A percentile compares a stretch with the other conserved stretches of the same genome.
These are phyloP conservation scores for Gliomastix tumulicola DNA, from an alignment of 2,329 filamentous ascomycete genomes.

Conservation along the genomic window DNA sequence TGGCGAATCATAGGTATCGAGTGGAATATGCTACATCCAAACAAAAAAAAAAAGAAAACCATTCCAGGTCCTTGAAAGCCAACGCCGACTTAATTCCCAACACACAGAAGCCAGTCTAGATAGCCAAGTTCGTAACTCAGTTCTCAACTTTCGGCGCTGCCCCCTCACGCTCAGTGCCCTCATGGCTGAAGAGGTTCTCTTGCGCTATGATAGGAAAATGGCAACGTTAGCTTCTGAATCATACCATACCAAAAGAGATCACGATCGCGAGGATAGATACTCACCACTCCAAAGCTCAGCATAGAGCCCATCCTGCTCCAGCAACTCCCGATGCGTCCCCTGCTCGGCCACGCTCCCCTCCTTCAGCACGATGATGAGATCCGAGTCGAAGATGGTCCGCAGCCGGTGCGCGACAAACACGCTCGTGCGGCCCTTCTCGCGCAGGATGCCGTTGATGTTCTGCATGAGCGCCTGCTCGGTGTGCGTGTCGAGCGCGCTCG, in stretches of 20 bases:
- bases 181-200: slow-evolving; percentile 48
- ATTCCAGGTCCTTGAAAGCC: no score
- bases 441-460: slow-evolving; percentile 89
- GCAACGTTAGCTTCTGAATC: slow-evolving; percentile 6
- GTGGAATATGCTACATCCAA: no score
- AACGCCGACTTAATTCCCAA: no score
- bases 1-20: no score
- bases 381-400: slow-evolving; percentile 87
- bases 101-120: no score
- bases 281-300: slow-evolving; percentile 84
- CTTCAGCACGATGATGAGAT: slow-evolving; percentile 85
- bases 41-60: no score
- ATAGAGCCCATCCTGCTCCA: slow-evolving; percentile 75
- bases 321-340: slow-evolving; percentile 79
- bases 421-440: slow-evolving; percentile 81
- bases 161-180: slow-evolving; percentile 33
- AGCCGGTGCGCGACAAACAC: slow-evolving; percentile 92
- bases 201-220: slow-evolving; percentile 39
- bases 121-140: no score
- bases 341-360: slow-evolving; percentile 80
- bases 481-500: slow-evolving; percentile 84
- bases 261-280: slow-evolving; percentile 24
- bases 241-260: no score
- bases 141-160: slow-evolving; percentile 12
- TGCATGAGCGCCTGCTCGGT: slow-evolving; percentile 85